Base-by-base conservation (phyloP, 257 asterid genomes). In the Plectranthus barbatus region DNA sequence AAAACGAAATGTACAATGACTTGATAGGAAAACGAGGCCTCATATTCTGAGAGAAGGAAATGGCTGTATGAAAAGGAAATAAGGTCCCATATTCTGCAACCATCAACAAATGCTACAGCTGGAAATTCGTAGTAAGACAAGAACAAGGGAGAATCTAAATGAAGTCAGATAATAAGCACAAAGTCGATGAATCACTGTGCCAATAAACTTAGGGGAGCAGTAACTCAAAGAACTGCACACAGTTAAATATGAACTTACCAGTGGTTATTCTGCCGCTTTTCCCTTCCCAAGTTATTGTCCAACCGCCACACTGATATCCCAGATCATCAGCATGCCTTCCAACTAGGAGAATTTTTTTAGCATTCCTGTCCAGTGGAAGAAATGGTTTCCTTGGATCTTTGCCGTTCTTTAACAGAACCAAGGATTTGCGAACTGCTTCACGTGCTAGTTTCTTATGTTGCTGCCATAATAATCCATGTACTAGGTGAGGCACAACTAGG, bases 241-340 rank as follows among this genome's bases (percentile, higher is more conserved):
- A n/a, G n/a, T n/a, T n/a, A n/a, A n/a, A n/a, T n/a, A n/a, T n/a
- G n/a, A 17, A 65, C 68, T 69, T 55, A 87, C 96, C 96, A 39
- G 82, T 66, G 3, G 96, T 87, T 56, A 85, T 83, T 68, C 83
- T 72, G 72, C 96, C 96, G 10, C 86, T 45, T 71, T 56, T 83
- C 31, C 96, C 96, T 4, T 87, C 91, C 96, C 96, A 87, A 4
- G 94, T 83, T 24, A 56, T 47, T 9, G 96, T 87, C 96, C 96
- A 87, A 4, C 96, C 94, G 14, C 96, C 96, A 65, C 96, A 87
- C 51, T 87, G 94, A 69, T 76, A 87, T 56, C 94, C 96, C 47
- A 87, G 80, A 67, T 87, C 80, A 56, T 85, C 84, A n/a, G 79
- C 86, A 66, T 87, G 96, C 47, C 46, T 69, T 63, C 94, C 96